Evolutionary conservation across 805 yeast genomes (phyloP).

Genomic region (Candida ovalis): DNA sequence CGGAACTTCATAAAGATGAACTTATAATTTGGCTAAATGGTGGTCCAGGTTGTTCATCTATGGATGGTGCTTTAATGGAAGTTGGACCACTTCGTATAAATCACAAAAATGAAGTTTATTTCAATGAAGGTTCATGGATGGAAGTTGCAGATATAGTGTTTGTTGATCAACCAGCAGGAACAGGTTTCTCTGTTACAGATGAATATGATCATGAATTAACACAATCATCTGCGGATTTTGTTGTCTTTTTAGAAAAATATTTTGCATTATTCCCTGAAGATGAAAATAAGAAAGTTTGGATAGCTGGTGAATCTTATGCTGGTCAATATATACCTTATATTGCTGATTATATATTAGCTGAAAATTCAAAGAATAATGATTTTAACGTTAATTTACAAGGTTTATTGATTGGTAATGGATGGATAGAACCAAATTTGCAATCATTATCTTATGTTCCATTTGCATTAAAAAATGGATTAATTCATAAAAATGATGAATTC

Average conservation of each 20-base stretch:
- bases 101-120: constrained; percentile 33
- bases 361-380: constrained; percentile 34
- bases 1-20: constrained; percentile 24
- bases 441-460: constrained; percentile 77
- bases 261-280: constrained; percentile 74
- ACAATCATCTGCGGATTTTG: constrained; percentile 59
- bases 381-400: constrained; percentile 50
- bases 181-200: constrained; percentile 76
- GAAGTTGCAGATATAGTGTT: constrained; percentile 73
- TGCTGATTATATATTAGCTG: constrained; percentile 55
- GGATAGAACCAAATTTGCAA: constrained; percentile 88
- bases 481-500: constrained; percentile 38
- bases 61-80: constrained; percentile 96
- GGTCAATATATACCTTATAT: constrained; percentile 95
- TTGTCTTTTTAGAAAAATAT: constrained; percentile 62
- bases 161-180: constrained; percentile 93
- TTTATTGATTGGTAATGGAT: constrained; percentile 84
- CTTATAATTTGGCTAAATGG: constrained; percentile 91
- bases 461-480: constrained; percentile 53
- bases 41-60: constrained; percentile 97
- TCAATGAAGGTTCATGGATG: constrained; percentile 81
- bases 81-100: constrained; percentile 79
- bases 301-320: constrained; percentile 96
- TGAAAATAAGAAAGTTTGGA: constrained; percentile 52
- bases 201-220: constrained; percentile 50